These are phyloP conservation scores for Alternaria brassicae DNA, from an alignment of 2,329 filamentous ascomycete species.

Conservation along the genomic window DNA sequence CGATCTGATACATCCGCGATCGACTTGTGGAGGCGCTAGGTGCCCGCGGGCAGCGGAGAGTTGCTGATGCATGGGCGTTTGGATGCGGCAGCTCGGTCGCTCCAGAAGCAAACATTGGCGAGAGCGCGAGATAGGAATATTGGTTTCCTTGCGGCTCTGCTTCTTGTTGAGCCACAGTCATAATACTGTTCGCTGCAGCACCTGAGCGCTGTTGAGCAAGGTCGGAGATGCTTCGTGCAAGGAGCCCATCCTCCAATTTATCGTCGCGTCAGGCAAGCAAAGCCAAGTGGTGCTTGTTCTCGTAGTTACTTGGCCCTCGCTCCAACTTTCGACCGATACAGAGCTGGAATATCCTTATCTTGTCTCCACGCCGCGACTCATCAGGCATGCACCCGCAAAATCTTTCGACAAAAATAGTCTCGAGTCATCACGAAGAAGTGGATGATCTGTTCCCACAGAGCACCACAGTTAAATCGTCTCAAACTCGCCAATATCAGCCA, in stretches of 20 bases:
- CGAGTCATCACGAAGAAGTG: not conserved
- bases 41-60: conserved; percentile 17
- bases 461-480: no score
- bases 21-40: conserved; percentile 13
- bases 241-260: not conserved
- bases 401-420: not conserved
- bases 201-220: not conserved
- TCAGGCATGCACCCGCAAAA: not conserved
- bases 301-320: conserved; percentile 4
- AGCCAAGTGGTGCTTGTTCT: conserved; percentile 17
- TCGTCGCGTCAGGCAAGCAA: conserved; percentile 7
- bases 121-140: not conserved
- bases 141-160: not conserved
- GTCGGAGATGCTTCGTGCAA: not conserved
- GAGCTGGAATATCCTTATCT: not conserved
- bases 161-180: not conserved
- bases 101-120: not conserved
- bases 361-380: not conserved
- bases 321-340: not conserved
- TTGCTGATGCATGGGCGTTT: not conserved
- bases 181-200: not conserved
- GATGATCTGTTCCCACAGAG: no score
- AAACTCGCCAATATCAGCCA: not conserved
- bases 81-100: not conserved
- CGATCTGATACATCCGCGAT: conserved; percentile 6